Evolutionary conservation across 257 asterid genomes (phyloP).

Genomic region (Thymus quinquecostatus): DNA sequence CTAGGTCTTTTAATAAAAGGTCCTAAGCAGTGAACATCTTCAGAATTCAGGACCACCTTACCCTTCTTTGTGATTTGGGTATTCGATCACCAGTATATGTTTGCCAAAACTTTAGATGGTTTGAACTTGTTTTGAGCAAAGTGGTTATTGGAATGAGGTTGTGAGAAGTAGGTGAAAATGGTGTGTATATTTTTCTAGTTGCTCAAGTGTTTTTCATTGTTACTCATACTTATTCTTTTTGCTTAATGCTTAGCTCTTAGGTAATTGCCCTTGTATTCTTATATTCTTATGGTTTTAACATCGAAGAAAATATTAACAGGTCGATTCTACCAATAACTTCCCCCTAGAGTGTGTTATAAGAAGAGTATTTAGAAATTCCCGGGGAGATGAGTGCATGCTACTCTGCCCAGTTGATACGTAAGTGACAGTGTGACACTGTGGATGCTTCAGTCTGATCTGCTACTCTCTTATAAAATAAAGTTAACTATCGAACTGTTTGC

Average conservation of each 20-base stretch:
- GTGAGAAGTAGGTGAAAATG: neutral
- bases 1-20: too few relatives aligned
- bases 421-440: slow-evolving; percentile 40
- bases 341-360: slow-evolving; percentile 91
- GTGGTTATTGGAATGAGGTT: slow-evolving; percentile 17
- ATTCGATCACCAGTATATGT: neutral
- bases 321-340: slow-evolving; percentile 81
- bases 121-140: slow-evolving; percentile 1
- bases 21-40: neutral
- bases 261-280: neutral
- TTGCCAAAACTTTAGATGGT: neutral
- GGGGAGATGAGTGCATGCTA: slow-evolving; percentile 90
- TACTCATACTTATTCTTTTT: neutral
- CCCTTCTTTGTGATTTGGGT: neutral
- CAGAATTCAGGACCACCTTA: neutral
- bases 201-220: slow-evolving; percentile 3
- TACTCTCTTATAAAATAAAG: slow-evolving; percentile 23
- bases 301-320: slow-evolving; percentile 51
- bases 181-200: neutral
- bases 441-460: slow-evolving; percentile 24
- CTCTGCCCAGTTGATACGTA: slow-evolving; percentile 98
- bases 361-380: slow-evolving; percentile 76
- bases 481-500: slow-evolving; percentile 37
- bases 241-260: neutral
- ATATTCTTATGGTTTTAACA: slow-evolving; percentile 24